phyloP scores from a whole-genome alignment of 495 filamentous ascomycete genomes.

The Aspergillus biplanus region DNA sequence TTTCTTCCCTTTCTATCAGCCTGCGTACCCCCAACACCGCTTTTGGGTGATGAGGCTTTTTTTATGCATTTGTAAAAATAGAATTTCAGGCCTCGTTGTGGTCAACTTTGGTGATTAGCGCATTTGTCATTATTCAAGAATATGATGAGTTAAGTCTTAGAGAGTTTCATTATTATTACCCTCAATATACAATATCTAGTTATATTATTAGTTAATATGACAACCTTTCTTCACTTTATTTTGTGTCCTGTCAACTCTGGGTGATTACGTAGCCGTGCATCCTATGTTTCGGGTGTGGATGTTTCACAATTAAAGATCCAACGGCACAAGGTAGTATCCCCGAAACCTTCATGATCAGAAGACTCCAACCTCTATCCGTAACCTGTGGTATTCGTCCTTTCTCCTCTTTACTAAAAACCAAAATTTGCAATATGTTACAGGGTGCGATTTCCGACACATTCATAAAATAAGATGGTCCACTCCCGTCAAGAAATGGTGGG shows the following conservation, averaged over 20 bases:
- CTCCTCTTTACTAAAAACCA: too few species aligned
- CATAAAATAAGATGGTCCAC: too few species aligned
- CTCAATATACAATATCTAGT: constrained; percentile 10
- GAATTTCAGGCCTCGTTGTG: constrained; percentile 38
- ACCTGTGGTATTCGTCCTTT: too few species aligned
- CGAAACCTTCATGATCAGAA: too few species aligned
- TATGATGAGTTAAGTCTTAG: constrained; percentile 43
- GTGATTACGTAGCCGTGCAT: not conserved
- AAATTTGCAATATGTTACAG: too few species aligned
- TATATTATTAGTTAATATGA: not conserved
- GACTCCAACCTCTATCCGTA: too few species aligned
- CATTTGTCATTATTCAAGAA: constrained; percentile 44
- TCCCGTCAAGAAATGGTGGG: too few species aligned
- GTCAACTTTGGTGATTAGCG: constrained; percentile 48
- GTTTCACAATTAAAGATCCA: too few species aligned
- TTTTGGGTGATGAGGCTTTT: constrained; percentile 25
- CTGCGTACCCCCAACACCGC: constrained; percentile 22
- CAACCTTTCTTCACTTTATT: too few species aligned
- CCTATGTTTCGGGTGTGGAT: not conserved
- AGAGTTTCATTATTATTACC: constrained; percentile 3
- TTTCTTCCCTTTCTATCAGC: constrained; percentile 9
- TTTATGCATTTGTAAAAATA: constrained; percentile 50
- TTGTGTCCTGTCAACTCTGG: not conserved
- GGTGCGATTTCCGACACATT: too few species aligned
- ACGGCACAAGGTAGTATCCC: too few species aligned